phyloP scores from a whole-genome alignment of 441 rosid species.

The Brassica hybrid region DNA sequence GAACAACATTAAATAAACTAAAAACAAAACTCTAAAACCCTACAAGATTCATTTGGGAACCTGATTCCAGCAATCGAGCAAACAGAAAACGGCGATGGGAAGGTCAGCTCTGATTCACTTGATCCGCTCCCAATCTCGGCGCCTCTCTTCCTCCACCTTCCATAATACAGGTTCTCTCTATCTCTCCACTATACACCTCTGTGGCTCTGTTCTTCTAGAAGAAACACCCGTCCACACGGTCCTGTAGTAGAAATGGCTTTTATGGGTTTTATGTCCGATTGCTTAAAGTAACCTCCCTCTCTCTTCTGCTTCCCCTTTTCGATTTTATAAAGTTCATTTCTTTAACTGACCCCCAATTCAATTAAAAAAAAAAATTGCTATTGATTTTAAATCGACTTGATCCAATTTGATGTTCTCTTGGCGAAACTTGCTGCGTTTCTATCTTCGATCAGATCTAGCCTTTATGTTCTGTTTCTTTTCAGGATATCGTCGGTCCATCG shows the following conservation, averaged over 20 bases:
- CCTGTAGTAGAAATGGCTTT: too few species aligned
- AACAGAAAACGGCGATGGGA: conserved; percentile 52
- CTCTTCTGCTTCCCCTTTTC: neutral
- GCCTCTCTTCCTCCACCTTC: conserved; percentile 48
- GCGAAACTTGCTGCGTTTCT: too few species aligned
- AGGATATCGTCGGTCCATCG: conserved; percentile 53
- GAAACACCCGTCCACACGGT: too few species aligned
- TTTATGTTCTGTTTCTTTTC: neutral
- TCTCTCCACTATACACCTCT: neutral
- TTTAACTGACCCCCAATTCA: conserved; percentile 19
- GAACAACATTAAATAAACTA: neutral
- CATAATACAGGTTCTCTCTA: conserved; percentile 51
- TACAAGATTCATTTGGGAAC: conserved; percentile 21
- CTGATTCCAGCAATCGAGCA: conserved; percentile 8
- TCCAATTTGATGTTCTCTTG: neutral
- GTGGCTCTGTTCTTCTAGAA: neutral
- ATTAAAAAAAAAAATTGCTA: neutral
- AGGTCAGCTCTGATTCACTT: conserved; percentile 63
- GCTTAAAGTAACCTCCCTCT: neutral
- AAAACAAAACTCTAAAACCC: conserved; percentile 30
- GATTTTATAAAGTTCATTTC: neutral
- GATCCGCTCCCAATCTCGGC: conserved; percentile 68
- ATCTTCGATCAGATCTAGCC: neutral
- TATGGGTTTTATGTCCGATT: too few species aligned
- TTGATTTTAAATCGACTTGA: neutral